Conservation (phyloP, 257 asterid genomes). For the Perilla frutescens region DNA sequence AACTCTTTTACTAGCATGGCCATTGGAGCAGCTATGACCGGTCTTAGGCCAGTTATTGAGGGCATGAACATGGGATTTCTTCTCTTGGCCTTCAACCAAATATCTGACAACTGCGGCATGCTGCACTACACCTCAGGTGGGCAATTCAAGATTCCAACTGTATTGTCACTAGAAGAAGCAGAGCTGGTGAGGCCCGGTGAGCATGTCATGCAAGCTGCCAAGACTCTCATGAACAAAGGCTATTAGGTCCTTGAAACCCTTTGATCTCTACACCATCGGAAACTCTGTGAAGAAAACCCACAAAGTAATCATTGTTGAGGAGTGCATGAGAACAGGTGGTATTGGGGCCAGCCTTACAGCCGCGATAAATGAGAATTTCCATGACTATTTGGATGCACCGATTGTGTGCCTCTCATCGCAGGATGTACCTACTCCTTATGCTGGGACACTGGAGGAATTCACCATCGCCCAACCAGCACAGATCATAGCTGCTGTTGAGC, state of each 20-base stretch:
- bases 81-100: conserved; percentile 82
- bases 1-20: conserved; percentile 92
- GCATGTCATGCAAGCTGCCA: conserved; percentile 90
- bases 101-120: conserved; percentile 91
- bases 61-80: conserved; percentile 98
- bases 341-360: conserved; percentile 90
- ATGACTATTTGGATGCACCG: conserved; percentile 81
- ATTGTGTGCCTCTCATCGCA: conserved; percentile 78
- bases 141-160: conserved; percentile 77
- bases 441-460: conserved; percentile 73
- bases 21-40: conserved; percentile 88
- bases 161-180: conserved; percentile 72
- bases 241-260: conserved; percentile 85
- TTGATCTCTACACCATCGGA: conserved; percentile 77
- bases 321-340: conserved; percentile 93
- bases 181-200: conserved; percentile 91
- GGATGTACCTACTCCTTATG: conserved; percentile 90
- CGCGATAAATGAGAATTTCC: conserved; percentile 72
- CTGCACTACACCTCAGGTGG: conserved; percentile 94
- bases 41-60: conserved; percentile 76
- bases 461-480: conserved; percentile 86
- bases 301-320: conserved; percentile 78
- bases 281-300: conserved; percentile 87
- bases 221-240: conserved; percentile 76
- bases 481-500: conserved; percentile 81